A percentile compares a stretch with the other conserved stretches of the same genome.
These are phyloP conservation scores for Phytomonas sp. DNA, from an alignment of 208 protist species.

Conservation along the genomic window DNA sequence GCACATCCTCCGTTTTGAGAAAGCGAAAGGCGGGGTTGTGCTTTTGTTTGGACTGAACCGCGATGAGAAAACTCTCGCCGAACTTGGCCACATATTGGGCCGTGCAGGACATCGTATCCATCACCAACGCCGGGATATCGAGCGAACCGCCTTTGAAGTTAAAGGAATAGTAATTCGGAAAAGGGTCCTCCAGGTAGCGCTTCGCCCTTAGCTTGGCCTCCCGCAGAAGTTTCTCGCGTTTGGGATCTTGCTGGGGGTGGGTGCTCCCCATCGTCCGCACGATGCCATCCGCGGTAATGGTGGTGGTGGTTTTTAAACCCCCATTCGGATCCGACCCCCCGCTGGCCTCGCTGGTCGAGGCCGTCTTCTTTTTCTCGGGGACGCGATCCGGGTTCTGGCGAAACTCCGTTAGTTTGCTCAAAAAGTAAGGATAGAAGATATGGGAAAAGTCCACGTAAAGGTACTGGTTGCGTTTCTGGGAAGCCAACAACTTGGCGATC, in stretches of 20 bases:
- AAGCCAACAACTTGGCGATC: constrained; percentile 72
- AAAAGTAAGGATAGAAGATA: constrained; percentile 86
- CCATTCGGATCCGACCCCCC: constrained; percentile 15
- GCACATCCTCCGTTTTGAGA: constrained; percentile 63
- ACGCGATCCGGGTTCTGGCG: constrained; percentile 62
- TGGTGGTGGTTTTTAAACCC: constrained; percentile 28
- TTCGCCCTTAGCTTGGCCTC: constrained; percentile 68
- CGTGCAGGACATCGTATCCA: constrained; percentile 65
- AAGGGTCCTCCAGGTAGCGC: constrained; percentile 68
- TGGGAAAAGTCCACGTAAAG: constrained; percentile 75
- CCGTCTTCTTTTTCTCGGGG: constrained; percentile 21
- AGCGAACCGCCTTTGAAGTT: constrained; percentile 57
- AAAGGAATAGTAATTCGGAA: constrained; percentile 60
- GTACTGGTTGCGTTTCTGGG: constrained; percentile 64
- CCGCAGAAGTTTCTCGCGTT: constrained; percentile 58
- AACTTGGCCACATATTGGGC: constrained; percentile 87
- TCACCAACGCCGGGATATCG: constrained; percentile 50
- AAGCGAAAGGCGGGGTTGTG: constrained; percentile 71
- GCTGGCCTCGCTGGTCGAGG: constrained; percentile 9
- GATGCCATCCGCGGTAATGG: constrained; percentile 35
- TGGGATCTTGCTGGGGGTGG: constrained; percentile 25
- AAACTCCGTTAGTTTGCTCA: constrained; percentile 76
- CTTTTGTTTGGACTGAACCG: constrained; percentile 43
- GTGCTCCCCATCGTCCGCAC: constrained; percentile 57
- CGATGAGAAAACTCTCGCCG: constrained; percentile 59